Evolutionary conservation across 352 stramenopile species (phyloP), one percentile per base, ranked within the genome.

Genomic region (Pythium vanterpoolii): DNA sequence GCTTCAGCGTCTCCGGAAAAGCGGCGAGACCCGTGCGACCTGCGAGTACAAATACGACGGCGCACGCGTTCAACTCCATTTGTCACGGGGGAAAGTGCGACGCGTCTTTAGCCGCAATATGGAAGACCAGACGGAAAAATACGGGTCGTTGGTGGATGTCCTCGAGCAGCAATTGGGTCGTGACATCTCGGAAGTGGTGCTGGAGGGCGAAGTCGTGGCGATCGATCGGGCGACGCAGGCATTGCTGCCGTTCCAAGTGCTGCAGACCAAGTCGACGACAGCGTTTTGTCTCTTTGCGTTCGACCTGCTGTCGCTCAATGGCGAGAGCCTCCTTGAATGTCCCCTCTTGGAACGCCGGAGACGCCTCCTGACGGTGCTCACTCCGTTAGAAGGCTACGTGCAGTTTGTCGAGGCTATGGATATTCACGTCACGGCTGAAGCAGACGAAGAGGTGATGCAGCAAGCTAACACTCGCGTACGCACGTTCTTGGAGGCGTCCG

Each of bases 11-110:
- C 70, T 87, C 2, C 47, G 27, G 1, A 89, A 86, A 47, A 73
- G 68, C 26, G 45, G 52, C 7, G 50, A 50, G 24, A 54, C 52
- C 39, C 66, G 60, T 18, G 82, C 78, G 13, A 84, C 83, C 5
- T 90, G 81, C 47, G 84, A 94, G 49, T 92, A 76, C 76, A 94
- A 94, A 60, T 94, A 94, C 57, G 84, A 94, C 63, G 84, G 84
- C 21, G 84, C 82, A 2, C 80, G 84, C 18, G 79, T 94, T 18
- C 84, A 94, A 46, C 68, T 92, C 14, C 84, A 94, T 56, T 56
- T 87, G 36, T 21, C 31, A 1, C 24, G 21, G 5, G 24, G 19
- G 6, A 26, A 8, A 6, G 50, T 73, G 14, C 33, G 71, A n/a
- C 74, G 74, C 31, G 79, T 94, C 31, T 94, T 94, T 64, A 94